Evolutionary conservation across 1,284 basidiomycete genomes (phyloP), one percentile per base, ranked within the genome.

Genomic region (Coriolopsis trogii): DNA sequence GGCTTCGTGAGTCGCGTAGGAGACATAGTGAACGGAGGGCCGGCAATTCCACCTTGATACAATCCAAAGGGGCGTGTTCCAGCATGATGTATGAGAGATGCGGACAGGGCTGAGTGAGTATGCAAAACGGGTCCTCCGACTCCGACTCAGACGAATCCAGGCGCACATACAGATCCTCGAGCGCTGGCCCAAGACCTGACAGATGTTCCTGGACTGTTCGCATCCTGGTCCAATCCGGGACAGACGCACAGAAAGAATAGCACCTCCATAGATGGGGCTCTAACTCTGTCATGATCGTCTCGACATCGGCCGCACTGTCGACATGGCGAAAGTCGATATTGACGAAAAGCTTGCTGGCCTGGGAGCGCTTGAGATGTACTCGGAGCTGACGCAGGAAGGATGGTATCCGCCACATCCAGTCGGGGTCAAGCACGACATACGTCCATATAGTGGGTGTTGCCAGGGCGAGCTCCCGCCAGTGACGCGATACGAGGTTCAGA

Each of bases 381-480:
- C 51, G 56, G 20, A 67, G 45, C 41, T 66, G 66, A 26, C 65
- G 63, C 10, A 68, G 54, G 50, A 70, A 70, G 21, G 60, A 57
- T 3, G 59, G 56, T 18, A 59, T 46, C 13, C 64, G 64, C 53
- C 69, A 66, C 0, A 58, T 62, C 62, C 67, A 67, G 16, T 55
- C 46, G 33, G 57, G 46, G 49, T 70, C 68, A 21, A 70, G 61
- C 12, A 59, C 49, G 47, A 70, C 65, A 55, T 71, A 68, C 7
- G 67, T 61, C 68, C 69, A 72, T 4, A 72, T 50, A 8, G 61
- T 52, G 3, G 69, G 67, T 2, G 66, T 69, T 2, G 60, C 45
- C 4, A 71, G 55, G 2, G 64, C 59, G 23, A 66, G 41, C 26
- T 54, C 42, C 18, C 67, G 50, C 70, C 70, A 72, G 21, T 60